Evolutionary conservation across 176 grass and related monocot genomes (phyloP), one percentile per base, ranked within the genome.

Genomic region (Stipa capillata): DNA sequence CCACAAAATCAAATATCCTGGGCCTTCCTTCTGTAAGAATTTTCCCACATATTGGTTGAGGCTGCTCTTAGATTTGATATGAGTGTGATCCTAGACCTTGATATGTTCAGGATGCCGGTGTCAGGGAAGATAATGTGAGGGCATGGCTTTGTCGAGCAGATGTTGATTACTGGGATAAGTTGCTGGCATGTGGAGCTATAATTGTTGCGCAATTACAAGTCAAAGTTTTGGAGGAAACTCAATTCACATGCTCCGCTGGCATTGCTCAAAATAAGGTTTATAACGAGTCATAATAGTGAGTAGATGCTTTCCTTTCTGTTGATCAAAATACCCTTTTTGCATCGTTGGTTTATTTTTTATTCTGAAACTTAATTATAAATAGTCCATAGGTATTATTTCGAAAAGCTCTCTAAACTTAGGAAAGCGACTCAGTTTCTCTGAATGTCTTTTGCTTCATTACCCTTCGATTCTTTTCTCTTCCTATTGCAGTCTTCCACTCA

Each of bases 241-340:
- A 82, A 23, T 98, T 98, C 78, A 94, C 95, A 61, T 98, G 95
- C 84, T 98, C 92, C 81, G 90, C 90, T 66, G 95, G 92, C 7
- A 89, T 98, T 85, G 87, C 92, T 85, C 95, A 94, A 74, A 98
- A 98, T 84, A 98, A 98, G 95, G 95, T 98, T 59, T 72, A 74
- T 74, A 66, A 48, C 35, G 58, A 51, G 50, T 79, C 6, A 51
- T 52, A 23, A 73, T 76, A 83, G 74, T 80, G 41, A 90, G 65
- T 76, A 65, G 66, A 85, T 74, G 12, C 36, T 43, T 83, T 80
- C 25, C 34, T 65, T 85, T 50, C 31, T 72, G 36, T 82, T 83
- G 20, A 70, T 72, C 2, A 71, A 72, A 82, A 45, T 36, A 68
- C 52, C 20, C n/a, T 14, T 59, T 56, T 58, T 31, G 28, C 39